A percentile compares a stretch with the other conserved stretches of the same genome.
Evolutionary conservation across 257 asterid species (phyloP).

Genomic region (Oldenlandia corymbosa): DNA sequence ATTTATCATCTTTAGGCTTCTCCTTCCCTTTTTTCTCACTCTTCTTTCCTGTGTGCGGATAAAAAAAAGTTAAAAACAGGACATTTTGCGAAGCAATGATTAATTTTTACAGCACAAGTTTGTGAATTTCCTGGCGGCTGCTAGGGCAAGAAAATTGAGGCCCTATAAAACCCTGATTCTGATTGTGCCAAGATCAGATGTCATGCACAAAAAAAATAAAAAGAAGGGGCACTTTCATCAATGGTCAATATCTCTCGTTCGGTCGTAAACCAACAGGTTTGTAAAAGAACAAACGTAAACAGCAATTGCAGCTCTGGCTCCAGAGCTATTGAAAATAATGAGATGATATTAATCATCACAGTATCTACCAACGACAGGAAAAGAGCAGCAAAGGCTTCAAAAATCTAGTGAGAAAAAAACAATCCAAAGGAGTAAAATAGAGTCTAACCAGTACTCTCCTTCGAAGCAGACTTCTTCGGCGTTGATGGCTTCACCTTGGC

Average conservation of each 20-base stretch:
- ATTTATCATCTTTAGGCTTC: slow-evolving; percentile 24
- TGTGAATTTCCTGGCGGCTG: neutral
- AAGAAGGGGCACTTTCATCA: no score
- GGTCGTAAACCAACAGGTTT: neutral
- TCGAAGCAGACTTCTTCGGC: slow-evolving; percentile 49
- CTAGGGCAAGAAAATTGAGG: neutral
- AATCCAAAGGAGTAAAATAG: neutral
- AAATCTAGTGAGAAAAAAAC: neutral
- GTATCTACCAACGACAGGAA: no score
- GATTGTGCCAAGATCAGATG: neutral
- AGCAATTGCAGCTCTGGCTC: neutral
- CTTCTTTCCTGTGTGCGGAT: slow-evolving; percentile 30
- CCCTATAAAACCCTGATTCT: neutral
- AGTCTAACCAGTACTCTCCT: slow-evolving; percentile 56
- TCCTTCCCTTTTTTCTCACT: slow-evolving; percentile 33
- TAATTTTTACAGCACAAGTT: neutral
- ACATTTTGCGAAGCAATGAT: no score
- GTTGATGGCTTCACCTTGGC: slow-evolving; percentile 43
- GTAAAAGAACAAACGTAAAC: neutral
- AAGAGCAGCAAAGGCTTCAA: no score
- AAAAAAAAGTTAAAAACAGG: neutral
- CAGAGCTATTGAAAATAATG: neutral
- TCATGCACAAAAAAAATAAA: neutral
- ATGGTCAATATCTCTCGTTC: neutral
- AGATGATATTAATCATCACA: no score